phyloP scores from a whole-genome alignment of 2,329 filamentous ascomycete genomes.

The Pyricularia sp. region DNA sequence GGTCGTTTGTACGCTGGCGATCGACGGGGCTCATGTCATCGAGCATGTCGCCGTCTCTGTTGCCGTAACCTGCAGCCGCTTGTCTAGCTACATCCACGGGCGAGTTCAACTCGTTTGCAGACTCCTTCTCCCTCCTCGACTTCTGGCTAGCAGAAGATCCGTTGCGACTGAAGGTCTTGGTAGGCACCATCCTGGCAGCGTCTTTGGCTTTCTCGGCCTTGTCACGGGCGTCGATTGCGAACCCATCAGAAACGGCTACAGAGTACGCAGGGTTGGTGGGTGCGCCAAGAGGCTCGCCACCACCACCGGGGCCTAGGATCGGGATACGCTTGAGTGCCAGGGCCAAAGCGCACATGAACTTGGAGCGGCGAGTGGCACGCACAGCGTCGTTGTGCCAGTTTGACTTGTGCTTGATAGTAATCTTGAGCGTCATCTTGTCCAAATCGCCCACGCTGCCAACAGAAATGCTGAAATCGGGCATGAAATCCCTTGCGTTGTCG shows the following conservation, averaged over 20 bases:
- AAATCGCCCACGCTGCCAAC: slow-evolving; percentile 69
- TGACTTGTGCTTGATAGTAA: slow-evolving; percentile 84
- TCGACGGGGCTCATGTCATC: slow-evolving; percentile 19
- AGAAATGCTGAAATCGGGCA: slow-evolving; percentile 67
- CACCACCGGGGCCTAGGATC: slow-evolving; percentile 70
- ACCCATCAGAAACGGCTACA: slow-evolving; percentile 58
- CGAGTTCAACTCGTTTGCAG: slow-evolving; percentile 31
- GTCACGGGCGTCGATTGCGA: slow-evolving; percentile 51
- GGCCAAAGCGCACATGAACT: slow-evolving; percentile 92
- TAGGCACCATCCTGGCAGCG: slow-evolving; percentile 50
- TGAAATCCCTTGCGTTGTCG: slow-evolving; percentile 85
- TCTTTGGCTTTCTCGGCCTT: slow-evolving; percentile 48
- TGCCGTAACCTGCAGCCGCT: slow-evolving; percentile 23
- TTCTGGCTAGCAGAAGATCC: slow-evolving; percentile 11
- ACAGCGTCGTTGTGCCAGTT: slow-evolving; percentile 84
- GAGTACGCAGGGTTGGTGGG: slow-evolving; percentile 70
- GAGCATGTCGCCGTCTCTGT: slow-evolving; percentile 22
- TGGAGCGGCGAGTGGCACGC: slow-evolving; percentile 69
- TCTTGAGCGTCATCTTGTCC: slow-evolving; percentile 72
- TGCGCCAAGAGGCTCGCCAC: slow-evolving; percentile 45
- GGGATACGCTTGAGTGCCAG: slow-evolving; percentile 76
- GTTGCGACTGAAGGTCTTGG: slow-evolving; percentile 8
- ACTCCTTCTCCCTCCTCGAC: slow-evolving; percentile 25
- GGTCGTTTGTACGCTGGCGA: slow-evolving; percentile 21
- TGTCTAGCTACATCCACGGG: slow-evolving; percentile 18